Base-by-base conservation (phyloP, 169 alveolate species). In the Plasmodium relictum region DNA sequence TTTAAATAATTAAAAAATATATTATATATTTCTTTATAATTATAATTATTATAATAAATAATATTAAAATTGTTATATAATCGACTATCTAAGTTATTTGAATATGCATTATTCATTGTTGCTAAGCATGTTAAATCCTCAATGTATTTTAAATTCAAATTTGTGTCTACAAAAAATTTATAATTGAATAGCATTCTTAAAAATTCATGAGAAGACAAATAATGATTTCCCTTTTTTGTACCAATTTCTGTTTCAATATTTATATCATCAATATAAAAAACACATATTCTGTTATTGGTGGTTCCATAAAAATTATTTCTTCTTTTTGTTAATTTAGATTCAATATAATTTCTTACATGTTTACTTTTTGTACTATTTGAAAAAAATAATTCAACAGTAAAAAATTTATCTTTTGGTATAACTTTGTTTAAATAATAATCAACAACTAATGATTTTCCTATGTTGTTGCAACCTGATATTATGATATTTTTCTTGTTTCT, bases 61-160 rank as follows among this genome's bases (percentile, higher is more conserved):
- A 83, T 83, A 68, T 68, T 83, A 41, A 83, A 83, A 26, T 83
- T 83, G 62, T 83, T 83, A 42, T 54, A 83, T 20, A 83, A 41
- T 52, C 91, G n/a, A 16, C 73, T 56, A 39, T 61, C 54, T 18
- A n/a, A 9, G 6, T 56, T 66, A 22, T 71, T 83, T 24, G 24
- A 26, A 22, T 83, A 69, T 16, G 91, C 45, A 37, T 83, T 83
- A n/a, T 83, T 83, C 83, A 83, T 83, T 26, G 85, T 83, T n/a
- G 85, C 91, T 52, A 83, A 44, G 68, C 91, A 83, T 0, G 91
- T 68, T 26, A 83, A 20, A 31, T 83, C 91, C 41, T 83, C 91
- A 2, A 83, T 31, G 41, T 83, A 83, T 41, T 83, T 83, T 26
- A 54, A 59, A 48, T 48, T 45, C 20, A 83, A 54, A 39, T 83